A percentile compares a stretch with the other conserved stretches of the same genome.
These are phyloP conservation scores for Saccharomyces hybrid DNA, from an alignment of 1,139 yeast species.

Conservation along the genomic window DNA sequence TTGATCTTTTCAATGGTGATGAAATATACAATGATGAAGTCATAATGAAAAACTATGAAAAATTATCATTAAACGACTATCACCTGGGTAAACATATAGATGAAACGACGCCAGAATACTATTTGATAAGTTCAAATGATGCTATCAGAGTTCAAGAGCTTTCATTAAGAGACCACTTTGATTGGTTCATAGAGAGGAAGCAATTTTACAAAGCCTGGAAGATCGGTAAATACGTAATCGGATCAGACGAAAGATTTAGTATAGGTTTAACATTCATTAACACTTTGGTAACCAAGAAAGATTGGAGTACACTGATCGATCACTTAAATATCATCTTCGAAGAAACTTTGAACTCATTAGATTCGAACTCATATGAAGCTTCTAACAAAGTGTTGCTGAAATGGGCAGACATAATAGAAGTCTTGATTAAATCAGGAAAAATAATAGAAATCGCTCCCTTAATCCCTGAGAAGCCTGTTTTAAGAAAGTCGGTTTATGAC, in stretches of 20 bases:
- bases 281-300: constrained; percentile 39
- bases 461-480: constrained; percentile 42
- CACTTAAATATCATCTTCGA: not conserved
- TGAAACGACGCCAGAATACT: constrained; percentile 40
- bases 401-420: constrained; percentile 63
- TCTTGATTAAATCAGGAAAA: constrained; percentile 46
- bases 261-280: constrained; percentile 62
- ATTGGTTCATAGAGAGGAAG: constrained; percentile 59
- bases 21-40: constrained; percentile 82
- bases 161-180: constrained; percentile 55
- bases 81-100: constrained; percentile 47
- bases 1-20: constrained; percentile 58
- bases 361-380: constrained; percentile 15
- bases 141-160: constrained; percentile 69
- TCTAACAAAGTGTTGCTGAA: constrained; percentile 36
- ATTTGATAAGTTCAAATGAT: constrained; percentile 71
- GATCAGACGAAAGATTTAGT: constrained; percentile 43
- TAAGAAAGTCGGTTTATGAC: constrained; percentile 45
- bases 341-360: not conserved
- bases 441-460: constrained; percentile 41
- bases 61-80: constrained; percentile 74
- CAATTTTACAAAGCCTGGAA: constrained; percentile 67
- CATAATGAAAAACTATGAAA: constrained; percentile 49
- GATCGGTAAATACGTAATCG: constrained; percentile 51
- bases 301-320: constrained; percentile 40